Evolutionary conservation across 192 early-diverging fungal genomes (phyloP).

Genomic region (Linnemannia schmuckeri): DNA sequence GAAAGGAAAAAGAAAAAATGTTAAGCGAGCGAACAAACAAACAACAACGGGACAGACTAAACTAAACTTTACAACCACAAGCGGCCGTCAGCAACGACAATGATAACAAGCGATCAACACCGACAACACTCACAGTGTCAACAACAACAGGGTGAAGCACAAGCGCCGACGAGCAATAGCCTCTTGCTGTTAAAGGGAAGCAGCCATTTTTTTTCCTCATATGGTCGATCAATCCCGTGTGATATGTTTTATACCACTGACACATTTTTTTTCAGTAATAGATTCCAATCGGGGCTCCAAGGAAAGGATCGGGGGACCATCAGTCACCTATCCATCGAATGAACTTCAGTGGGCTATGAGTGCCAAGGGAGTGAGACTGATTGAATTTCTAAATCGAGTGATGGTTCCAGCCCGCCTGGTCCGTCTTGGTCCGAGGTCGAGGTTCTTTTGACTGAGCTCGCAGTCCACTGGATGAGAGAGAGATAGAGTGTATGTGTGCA

Average conservation of each 20-base stretch:
- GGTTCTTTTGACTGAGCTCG: too few species aligned
- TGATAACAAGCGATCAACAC: not conserved
- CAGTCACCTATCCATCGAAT: not conserved
- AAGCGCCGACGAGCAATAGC: not conserved
- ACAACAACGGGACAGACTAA: not conserved
- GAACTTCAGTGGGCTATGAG: not conserved
- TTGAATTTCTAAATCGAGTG: not conserved
- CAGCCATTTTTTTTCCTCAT: not conserved
- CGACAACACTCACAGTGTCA: not conserved
- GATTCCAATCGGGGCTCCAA: not conserved
- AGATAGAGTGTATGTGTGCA: not conserved
- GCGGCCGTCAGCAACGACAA: not conserved
- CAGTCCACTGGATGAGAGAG: too few species aligned
- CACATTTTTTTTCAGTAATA: not conserved
- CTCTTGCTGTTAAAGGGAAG: not conserved
- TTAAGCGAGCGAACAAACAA: not conserved
- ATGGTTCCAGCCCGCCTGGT: not conserved
- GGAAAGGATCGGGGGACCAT: not conserved
- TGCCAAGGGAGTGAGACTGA: not conserved
- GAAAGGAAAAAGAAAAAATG: not conserved
- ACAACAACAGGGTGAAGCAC: not conserved
- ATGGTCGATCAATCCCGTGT: not conserved
- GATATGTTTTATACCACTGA: not conserved
- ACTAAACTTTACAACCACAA: not conserved
- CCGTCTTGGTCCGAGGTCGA: not conserved